These are phyloP conservation scores for Rhodosporidiobolus sp. DNA, from an alignment of 768 basidiomycete genomes.

Conservation along the genomic window DNA sequence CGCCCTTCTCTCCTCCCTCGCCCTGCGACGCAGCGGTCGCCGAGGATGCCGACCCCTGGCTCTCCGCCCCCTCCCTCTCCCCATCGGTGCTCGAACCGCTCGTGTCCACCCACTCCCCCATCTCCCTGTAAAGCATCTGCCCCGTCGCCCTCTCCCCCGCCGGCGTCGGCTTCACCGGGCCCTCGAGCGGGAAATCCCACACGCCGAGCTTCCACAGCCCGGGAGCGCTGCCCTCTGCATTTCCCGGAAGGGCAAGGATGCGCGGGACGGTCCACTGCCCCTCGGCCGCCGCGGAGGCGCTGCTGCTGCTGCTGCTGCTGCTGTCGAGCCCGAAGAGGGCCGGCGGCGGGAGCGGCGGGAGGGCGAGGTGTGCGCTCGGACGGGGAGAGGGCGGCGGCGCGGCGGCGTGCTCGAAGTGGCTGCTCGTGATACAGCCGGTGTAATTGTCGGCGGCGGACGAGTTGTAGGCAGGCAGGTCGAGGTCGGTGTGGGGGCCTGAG, in stretches of 20 bases:
- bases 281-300: background rate
- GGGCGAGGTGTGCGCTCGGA: background rate
- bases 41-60: background rate
- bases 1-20: background rate
- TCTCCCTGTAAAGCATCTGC: background rate
- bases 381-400: too few species aligned
- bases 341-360: background rate
- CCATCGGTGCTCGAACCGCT: background rate
- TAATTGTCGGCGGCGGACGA: background rate
- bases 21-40: background rate
- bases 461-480: background rate
- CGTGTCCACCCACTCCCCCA: constrained; percentile 10
- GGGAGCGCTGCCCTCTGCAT: background rate
- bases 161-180: background rate
- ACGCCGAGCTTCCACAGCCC: constrained; percentile 9
- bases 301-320: background rate
- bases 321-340: background rate
- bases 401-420: too few species aligned
- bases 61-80: background rate
- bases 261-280: constrained; percentile 12
- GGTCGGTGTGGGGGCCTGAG: background rate
- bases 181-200: constrained; percentile 15
- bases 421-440: too few species aligned
- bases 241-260: background rate
- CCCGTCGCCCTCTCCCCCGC: background rate